phyloP scores from a whole-genome alignment of 805 yeast genomes.

The Starmerella vitae region DNA sequence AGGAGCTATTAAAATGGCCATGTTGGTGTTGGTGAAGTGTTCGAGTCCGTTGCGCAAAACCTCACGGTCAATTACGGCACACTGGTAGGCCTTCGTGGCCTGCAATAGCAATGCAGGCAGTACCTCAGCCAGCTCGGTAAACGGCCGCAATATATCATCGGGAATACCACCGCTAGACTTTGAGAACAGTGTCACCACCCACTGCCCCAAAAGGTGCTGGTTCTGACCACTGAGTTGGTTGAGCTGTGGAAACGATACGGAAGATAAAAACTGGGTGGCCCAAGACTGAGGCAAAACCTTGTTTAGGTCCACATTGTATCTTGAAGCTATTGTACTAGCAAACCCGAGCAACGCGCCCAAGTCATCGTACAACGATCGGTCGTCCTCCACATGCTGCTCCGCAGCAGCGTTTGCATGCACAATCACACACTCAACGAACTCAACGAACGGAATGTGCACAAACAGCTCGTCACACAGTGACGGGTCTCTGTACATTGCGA shows the following conservation, averaged over 20 bases:
- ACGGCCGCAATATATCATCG: slow-evolving; percentile 61
- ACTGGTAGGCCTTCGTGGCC: slow-evolving; percentile 46
- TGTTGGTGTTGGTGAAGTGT: slow-evolving; percentile 68
- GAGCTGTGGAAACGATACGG: slow-evolving; percentile 2
- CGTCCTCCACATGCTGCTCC: slow-evolving; percentile 10
- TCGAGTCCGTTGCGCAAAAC: slow-evolving; percentile 67
- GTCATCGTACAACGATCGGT: slow-evolving; percentile 11
- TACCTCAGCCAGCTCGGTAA: slow-evolving; percentile 47
- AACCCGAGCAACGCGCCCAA: slow-evolving; percentile 8
- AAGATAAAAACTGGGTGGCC: slow-evolving; percentile 3
- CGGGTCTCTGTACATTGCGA: slow-evolving; percentile 36
- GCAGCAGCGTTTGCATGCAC: slow-evolving; percentile 26
- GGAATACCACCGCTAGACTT: slow-evolving; percentile 56
- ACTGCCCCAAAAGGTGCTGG: slow-evolving; percentile 37
- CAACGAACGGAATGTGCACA: slow-evolving; percentile 34
- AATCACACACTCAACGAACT: slow-evolving; percentile 34
- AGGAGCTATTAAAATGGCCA: slow-evolving; percentile 45
- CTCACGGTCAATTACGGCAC: slow-evolving; percentile 43
- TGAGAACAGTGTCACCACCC: slow-evolving; percentile 74
- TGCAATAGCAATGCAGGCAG: slow-evolving; percentile 66
- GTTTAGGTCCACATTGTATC: slow-evolving; percentile 4
- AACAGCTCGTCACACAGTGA: slow-evolving; percentile 33
- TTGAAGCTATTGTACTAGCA: background rate
- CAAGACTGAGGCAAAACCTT: background rate
- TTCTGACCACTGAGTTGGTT: slow-evolving; percentile 13